These are phyloP conservation scores for Coemansia sp. DNA, from an alignment of 192 early-diverging fungal genomes.

Conservation along the genomic window DNA sequence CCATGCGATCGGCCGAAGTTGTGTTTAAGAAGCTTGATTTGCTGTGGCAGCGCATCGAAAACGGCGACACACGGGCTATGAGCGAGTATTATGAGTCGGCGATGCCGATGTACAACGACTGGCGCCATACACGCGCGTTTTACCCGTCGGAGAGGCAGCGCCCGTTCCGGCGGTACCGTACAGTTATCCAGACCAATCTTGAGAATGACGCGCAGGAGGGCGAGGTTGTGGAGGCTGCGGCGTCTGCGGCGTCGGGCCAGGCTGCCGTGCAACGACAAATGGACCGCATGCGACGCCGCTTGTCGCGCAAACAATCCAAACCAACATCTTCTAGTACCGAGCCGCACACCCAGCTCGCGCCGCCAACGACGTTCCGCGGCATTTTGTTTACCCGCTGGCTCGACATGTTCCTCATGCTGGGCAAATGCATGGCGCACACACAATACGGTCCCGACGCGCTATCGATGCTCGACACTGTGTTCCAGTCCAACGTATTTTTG, in stretches of 20 bases:
- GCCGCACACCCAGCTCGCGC: background rate
- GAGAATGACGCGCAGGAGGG: constrained; percentile 24
- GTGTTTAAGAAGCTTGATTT: constrained; percentile 43
- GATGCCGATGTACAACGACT: constrained; percentile 35
- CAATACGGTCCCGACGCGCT: constrained; percentile 18
- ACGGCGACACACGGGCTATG: constrained; percentile 6
- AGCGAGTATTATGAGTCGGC: constrained; percentile 40
- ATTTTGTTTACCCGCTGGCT: constrained; percentile 44
- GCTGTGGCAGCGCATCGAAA: constrained; percentile 8
- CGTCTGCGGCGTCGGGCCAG: constrained; percentile 22
- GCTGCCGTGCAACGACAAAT: background rate
- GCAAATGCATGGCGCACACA: constrained; percentile 33
- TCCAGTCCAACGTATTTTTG: constrained; percentile 40
- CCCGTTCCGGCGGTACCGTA: constrained; percentile 48
- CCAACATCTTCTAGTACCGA: background rate
- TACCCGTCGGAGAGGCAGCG: constrained; percentile 18
- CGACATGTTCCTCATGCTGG: constrained; percentile 50
- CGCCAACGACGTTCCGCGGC: constrained; percentile 48
- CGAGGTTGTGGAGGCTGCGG: constrained; percentile 19
- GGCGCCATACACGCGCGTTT: constrained; percentile 40
- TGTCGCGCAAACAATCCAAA: constrained; percentile 22
- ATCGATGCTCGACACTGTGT: constrained; percentile 33
- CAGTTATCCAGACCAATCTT: constrained; percentile 12
- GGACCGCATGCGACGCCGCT: constrained; percentile 27
- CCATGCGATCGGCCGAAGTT: constrained; percentile 42